Conservation (phyloP, 768 basidiomycete species). For the Paxillus ammoniavirescens region DNA sequence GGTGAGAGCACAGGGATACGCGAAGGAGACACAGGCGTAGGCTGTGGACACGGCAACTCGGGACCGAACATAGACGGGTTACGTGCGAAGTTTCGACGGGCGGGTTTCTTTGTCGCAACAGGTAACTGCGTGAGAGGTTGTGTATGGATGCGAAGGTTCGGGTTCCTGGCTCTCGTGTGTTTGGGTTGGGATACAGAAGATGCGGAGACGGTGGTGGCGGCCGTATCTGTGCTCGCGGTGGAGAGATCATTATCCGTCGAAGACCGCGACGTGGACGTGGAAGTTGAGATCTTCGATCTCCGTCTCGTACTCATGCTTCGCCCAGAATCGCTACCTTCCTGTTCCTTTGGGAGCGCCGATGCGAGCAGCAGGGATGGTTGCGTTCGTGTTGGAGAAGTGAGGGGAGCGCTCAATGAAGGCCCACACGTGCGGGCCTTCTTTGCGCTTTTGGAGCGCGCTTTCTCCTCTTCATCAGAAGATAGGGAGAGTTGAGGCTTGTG, state of each 20-base stretch:
- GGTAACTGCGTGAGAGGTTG: slow-evolving; percentile 16
- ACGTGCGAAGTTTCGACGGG: slow-evolving; percentile 46
- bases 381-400: slow-evolving; percentile 19
- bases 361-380: slow-evolving; percentile 24
- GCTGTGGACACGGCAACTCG: slow-evolving; percentile 53
- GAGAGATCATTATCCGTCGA: slow-evolving; percentile 35
- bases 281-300: slow-evolving; percentile 15
- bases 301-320: slow-evolving; percentile 17
- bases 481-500: slow-evolving; percentile 43
- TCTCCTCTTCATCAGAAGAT: slow-evolving; percentile 80
- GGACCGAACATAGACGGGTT: slow-evolving; percentile 68
- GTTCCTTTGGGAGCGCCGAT: slow-evolving; percentile 11
- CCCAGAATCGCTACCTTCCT: slow-evolving; percentile 11
- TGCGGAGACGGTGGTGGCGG: slow-evolving; percentile 26
- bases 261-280: slow-evolving; percentile 15
- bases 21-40: slow-evolving; percentile 30
- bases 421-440: slow-evolving; percentile 57
- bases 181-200: slow-evolving; percentile 16
- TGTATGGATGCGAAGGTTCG: slow-evolving; percentile 14
- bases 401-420: slow-evolving; percentile 30
- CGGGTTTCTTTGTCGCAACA: slow-evolving; percentile 28
- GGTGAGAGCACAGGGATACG: slow-evolving; percentile 32
- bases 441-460: slow-evolving; percentile 51
- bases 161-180: slow-evolving; percentile 21
- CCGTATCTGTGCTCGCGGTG: slow-evolving; percentile 31